phyloP scores from a whole-genome alignment of 306 rosid species.

The Argentina anserina region DNA sequence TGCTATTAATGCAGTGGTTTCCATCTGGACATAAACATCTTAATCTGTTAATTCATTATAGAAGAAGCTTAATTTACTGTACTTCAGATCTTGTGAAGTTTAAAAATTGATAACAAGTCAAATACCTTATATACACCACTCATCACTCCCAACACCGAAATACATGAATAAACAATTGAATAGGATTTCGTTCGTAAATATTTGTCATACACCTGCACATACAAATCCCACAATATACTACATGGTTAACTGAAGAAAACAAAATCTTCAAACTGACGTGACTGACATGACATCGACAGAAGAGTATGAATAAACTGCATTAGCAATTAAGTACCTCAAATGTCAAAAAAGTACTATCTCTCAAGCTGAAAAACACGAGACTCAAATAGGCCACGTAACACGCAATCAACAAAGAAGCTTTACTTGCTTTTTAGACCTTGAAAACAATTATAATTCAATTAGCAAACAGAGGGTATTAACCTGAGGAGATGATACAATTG shows the following conservation, averaged over 20 bases:
- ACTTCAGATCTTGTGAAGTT: slow-evolving; percentile 17
- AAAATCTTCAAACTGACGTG: background rate
- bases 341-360: background rate
- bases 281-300: background rate
- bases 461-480: slow-evolving; percentile 30
- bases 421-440: background rate
- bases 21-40: slow-evolving; percentile 58
- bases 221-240: slow-evolving; percentile 19
- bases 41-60: slow-evolving; percentile 35
- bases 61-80: slow-evolving; percentile 26
- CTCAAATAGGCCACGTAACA: background rate
- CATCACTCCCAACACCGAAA: slow-evolving; percentile 77
- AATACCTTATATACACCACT: slow-evolving; percentile 84
- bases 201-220: slow-evolving; percentile 67
- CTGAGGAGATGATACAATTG: slow-evolving; percentile 79
- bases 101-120: slow-evolving; percentile 19
- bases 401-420: background rate
- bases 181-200: slow-evolving; percentile 64
- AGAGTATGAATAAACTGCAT: background rate
- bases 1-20: slow-evolving; percentile 52
- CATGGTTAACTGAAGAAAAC: background rate
- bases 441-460: slow-evolving; percentile 11
- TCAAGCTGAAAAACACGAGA: background rate
- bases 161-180: slow-evolving; percentile 79
- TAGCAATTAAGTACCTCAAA: background rate